Percentiles rank a stretch among this genome's conserved stretches.
Evolutionary conservation across 495 filamentous ascomycete genomes (phyloP).

Genomic region (Evernia prunastri): DNA sequence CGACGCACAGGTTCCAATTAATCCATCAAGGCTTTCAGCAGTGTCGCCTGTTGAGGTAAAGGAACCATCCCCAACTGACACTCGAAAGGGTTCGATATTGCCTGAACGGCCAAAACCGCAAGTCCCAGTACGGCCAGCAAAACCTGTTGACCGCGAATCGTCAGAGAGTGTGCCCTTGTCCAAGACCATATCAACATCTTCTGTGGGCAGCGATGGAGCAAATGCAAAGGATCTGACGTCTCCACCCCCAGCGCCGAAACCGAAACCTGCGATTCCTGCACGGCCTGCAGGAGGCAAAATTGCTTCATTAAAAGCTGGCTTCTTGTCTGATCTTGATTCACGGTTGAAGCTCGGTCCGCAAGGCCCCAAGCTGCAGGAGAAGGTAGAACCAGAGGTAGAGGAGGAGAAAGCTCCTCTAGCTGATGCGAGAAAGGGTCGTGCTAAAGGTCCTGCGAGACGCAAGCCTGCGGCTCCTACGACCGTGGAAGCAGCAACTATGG

Average conservation of each 20-base stretch:
- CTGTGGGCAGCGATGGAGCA: conserved; percentile 31
- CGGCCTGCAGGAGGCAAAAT: conserved; percentile 79
- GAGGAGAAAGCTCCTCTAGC: conserved; percentile 68
- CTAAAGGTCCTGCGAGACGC: conserved; percentile 78
- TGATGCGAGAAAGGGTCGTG: conserved; percentile 84
- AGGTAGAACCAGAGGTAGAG: conserved; percentile 49
- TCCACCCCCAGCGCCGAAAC: conserved; percentile 45
- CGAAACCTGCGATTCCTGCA: conserved; percentile 74
- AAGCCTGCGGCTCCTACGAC: conserved; percentile 49
- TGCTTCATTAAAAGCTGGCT: conserved; percentile 80
- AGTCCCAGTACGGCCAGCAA: conserved; percentile 65
- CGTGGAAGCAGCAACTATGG: conserved; percentile 15
- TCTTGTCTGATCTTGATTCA: conserved; percentile 84
- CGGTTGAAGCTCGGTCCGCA: conserved; percentile 76
- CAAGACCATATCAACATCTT: conserved; percentile 31
- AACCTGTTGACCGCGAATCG: conserved; percentile 39
- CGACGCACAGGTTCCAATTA: conserved; percentile 28
- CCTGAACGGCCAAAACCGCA: conserved; percentile 75
- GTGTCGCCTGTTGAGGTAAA: conserved; percentile 24
- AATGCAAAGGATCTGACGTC: conserved; percentile 32
- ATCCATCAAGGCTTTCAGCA: conserved; percentile 20
- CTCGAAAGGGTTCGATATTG: conserved; percentile 47
- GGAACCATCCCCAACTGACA: conserved; percentile 39
- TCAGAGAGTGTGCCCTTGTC: conserved; percentile 35
- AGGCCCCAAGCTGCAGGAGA: conserved; percentile 60